Conservation (phyloP, 192 early-diverging fungal genomes). For the Coemansia pectinata region DNA sequence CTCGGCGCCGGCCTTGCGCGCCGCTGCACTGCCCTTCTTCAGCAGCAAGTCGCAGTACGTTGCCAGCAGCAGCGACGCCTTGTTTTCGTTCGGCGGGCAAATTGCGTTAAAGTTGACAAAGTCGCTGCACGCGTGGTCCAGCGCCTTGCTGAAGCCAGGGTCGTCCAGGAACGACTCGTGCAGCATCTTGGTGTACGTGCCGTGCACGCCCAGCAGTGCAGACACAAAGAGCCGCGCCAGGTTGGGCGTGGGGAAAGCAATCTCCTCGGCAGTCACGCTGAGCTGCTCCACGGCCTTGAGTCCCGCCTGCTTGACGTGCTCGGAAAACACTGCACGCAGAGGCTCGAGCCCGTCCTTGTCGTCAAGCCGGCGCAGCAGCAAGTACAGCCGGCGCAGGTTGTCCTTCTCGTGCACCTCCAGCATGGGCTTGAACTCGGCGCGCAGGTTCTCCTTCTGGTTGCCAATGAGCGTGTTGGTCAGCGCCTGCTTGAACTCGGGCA, state of each 20-base stretch:
- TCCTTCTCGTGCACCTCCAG: constrained; percentile 86
- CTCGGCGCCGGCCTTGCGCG: constrained; percentile 36
- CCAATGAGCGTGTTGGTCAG: constrained; percentile 88
- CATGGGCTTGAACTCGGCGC: constrained; percentile 88
- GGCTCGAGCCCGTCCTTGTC: constrained; percentile 71
- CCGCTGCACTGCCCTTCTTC: constrained; percentile 65
- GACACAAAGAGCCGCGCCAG: constrained; percentile 76
- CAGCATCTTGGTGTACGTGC: constrained; percentile 80
- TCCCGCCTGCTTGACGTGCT: constrained; percentile 78
- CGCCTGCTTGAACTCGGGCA: constrained; percentile 73
- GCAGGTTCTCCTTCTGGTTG: constrained; percentile 77
- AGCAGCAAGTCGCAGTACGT: constrained; percentile 88
- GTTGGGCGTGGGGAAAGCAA: constrained; percentile 15
- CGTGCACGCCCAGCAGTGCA: constrained; percentile 83
- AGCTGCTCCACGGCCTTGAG: constrained; percentile 61
- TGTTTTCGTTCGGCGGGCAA: constrained; percentile 65
- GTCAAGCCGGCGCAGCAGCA: constrained; percentile 76
- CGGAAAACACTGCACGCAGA: constrained; percentile 73
- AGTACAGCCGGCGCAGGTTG: constrained; percentile 86
- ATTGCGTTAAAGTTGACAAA: constrained; percentile 92
- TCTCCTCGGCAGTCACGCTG: constrained; percentile 57
- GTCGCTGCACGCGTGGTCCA: constrained; percentile 92
- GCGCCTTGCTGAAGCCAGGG: constrained; percentile 81
- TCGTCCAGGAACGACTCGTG: constrained; percentile 75
- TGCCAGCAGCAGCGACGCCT: constrained; percentile 88